Evolutionary conservation across 1,284 basidiomycete species (phyloP).

Genomic region (Tylopilus orsonianus): DNA sequence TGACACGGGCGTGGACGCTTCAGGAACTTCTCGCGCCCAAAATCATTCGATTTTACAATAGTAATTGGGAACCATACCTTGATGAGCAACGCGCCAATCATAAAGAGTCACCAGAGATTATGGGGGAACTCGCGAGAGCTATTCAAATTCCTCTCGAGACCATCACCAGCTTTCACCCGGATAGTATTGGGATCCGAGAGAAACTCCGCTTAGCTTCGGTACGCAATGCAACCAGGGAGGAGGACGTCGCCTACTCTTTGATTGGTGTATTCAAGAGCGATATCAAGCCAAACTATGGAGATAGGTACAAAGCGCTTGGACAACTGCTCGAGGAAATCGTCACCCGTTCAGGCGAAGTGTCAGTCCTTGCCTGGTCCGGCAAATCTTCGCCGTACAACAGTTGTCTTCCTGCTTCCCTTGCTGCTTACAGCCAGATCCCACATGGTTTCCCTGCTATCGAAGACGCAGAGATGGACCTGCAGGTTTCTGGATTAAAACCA

Average conservation of each 20-base stretch:
- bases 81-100: no score
- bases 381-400: no score
- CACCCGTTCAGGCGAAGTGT: slow-evolving; percentile 9
- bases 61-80: no score
- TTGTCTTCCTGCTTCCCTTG: neutral
- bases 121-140: no score
- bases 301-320: slow-evolving; percentile 12
- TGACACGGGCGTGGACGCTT: no score
- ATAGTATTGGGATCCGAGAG: no score
- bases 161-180: neutral
- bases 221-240: neutral
- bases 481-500: neutral
- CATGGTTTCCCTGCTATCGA: neutral
- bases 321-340: slow-evolving; percentile 15
- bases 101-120: no score
- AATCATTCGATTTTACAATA: no score
- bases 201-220: neutral
- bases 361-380: slow-evolving; percentile 15
- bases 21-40: no score
- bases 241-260: no score
- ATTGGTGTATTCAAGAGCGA: no score
- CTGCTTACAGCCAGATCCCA: neutral
- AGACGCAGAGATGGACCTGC: neutral
- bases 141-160: neutral
- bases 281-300: slow-evolving; percentile 14